Evolutionary conservation across 108 stramenopile genomes (phyloP).

Genomic region (Schizochytrium sp.): DNA sequence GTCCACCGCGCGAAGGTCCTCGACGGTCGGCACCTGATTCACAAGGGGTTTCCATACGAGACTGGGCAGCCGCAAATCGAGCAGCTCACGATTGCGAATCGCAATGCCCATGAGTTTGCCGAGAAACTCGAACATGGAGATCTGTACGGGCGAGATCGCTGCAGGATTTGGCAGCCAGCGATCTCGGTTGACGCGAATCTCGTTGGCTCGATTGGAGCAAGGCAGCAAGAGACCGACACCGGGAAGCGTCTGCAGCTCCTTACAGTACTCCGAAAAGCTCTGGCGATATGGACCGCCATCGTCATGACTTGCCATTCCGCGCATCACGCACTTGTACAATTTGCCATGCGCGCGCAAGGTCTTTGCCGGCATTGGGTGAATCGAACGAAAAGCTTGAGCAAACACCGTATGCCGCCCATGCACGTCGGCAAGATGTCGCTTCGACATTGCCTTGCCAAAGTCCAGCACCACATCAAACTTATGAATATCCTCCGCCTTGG

Average conservation of each 20-base stretch:
- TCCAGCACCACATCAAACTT: slow-evolving; percentile 2
- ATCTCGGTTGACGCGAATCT: slow-evolving; percentile 44
- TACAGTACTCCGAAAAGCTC: slow-evolving; percentile 40
- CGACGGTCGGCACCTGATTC: slow-evolving; percentile 30
- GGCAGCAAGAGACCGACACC: slow-evolving; percentile 37
- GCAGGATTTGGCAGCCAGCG: slow-evolving; percentile 46
- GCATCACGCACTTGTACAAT: slow-evolving; percentile 41
- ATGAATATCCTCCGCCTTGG: slow-evolving; percentile 14
- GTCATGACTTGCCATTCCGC: slow-evolving; percentile 46
- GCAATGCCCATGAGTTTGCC: slow-evolving; percentile 57
- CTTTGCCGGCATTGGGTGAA: slow-evolving; percentile 40
- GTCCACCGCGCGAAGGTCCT: slow-evolving; percentile 41
- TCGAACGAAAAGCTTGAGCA: slow-evolving; percentile 43
- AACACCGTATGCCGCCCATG: slow-evolving; percentile 29
- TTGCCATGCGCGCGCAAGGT: slow-evolving; percentile 30
- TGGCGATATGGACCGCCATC: slow-evolving; percentile 52
- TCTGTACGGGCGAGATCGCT: slow-evolving; percentile 26
- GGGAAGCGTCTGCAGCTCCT: slow-evolving; percentile 34
- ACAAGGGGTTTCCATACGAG: slow-evolving; percentile 46
- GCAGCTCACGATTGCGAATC: slow-evolving; percentile 32
- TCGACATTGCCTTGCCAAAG: slow-evolving; percentile 12
- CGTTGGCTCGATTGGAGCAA: slow-evolving; percentile 37
- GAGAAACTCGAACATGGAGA: slow-evolving; percentile 51
- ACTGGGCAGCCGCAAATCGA: slow-evolving; percentile 27
- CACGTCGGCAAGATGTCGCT: neutral